phyloP scores from a whole-genome alignment of 2,329 filamentous ascomycete species.

The Clarireedia monteithiana region DNA sequence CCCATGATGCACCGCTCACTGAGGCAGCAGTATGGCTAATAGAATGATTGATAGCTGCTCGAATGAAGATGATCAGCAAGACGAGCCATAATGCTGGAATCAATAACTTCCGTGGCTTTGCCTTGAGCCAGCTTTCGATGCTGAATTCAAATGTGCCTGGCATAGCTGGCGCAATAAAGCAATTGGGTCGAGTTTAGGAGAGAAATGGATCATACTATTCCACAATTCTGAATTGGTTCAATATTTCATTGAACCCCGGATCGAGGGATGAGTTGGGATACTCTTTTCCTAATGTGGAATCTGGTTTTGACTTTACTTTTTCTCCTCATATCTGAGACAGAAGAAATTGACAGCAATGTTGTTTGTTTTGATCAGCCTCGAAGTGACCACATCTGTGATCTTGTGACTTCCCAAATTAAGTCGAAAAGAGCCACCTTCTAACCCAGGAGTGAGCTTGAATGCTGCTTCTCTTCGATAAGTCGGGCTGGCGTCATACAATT shows the following conservation, averaged over 20 bases:
- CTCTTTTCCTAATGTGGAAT: too few species aligned
- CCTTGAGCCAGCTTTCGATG: slow-evolving; percentile 3
- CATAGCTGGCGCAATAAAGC: slow-evolving; percentile 1
- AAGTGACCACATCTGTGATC: too few species aligned
- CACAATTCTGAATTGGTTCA: not conserved
- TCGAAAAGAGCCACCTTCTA: too few species aligned
- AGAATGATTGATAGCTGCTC: not conserved
- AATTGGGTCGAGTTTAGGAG: not conserved
- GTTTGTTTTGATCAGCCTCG: too few species aligned
- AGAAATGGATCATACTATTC: not conserved
- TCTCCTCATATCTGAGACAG: too few species aligned
- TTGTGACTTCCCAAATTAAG: too few species aligned
- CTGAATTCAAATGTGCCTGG: not conserved
- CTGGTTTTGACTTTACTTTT: too few species aligned
- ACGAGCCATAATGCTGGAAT: slow-evolving; percentile 2
- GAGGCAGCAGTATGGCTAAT: not conserved
- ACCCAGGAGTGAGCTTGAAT: too few species aligned
- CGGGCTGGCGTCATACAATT: too few species aligned
- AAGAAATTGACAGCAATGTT: too few species aligned
- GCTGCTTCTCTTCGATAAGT: too few species aligned
- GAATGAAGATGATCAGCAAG: not conserved
- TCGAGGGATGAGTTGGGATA: not conserved
- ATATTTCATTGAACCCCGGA: not conserved
- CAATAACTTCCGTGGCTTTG: slow-evolving; percentile 4
- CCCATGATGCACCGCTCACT: not conserved